A percentile compares a stretch with the other conserved stretches of the same genome.
Conservation (phyloP, 345 rosid genomes). For the Gossypium herbaceum region DNA sequence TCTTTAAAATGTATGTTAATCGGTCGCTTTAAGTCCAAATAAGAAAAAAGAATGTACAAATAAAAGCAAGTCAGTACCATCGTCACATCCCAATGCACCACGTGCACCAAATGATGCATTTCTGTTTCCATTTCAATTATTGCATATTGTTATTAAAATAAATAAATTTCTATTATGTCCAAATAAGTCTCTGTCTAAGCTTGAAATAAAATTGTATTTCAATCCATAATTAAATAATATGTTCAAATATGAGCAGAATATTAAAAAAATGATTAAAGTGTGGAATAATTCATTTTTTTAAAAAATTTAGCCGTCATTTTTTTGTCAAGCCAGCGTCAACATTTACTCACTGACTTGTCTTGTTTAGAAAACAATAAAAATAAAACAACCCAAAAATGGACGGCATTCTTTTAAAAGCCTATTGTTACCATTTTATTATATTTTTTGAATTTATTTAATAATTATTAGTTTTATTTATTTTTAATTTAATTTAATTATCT, state of each 20-base stretch:
- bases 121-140: too few species aligned
- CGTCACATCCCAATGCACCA: not conserved
- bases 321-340: not conserved
- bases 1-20: not conserved
- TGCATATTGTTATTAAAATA: too few species aligned
- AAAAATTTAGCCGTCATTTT: not conserved
- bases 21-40: not conserved
- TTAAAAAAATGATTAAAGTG: not conserved
- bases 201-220: not conserved
- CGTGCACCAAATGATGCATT: not conserved
- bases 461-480: too few species aligned
- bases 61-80: not conserved
- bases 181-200: too few species aligned
- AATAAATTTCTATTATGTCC: too few species aligned
- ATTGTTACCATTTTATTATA: not conserved
- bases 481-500: too few species aligned
- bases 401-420: not conserved
- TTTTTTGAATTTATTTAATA: not conserved
- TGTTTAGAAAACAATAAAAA: too few species aligned
- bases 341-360: not conserved
- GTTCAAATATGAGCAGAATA: not conserved
- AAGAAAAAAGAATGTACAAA: too few species aligned
- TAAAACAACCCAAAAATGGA: not conserved
- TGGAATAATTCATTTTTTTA: not conserved
- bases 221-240: not conserved